Base-by-base conservation (phyloP, 371 early-diverging fungal genomes). In the Caulochytrium protostelioides region DNA sequence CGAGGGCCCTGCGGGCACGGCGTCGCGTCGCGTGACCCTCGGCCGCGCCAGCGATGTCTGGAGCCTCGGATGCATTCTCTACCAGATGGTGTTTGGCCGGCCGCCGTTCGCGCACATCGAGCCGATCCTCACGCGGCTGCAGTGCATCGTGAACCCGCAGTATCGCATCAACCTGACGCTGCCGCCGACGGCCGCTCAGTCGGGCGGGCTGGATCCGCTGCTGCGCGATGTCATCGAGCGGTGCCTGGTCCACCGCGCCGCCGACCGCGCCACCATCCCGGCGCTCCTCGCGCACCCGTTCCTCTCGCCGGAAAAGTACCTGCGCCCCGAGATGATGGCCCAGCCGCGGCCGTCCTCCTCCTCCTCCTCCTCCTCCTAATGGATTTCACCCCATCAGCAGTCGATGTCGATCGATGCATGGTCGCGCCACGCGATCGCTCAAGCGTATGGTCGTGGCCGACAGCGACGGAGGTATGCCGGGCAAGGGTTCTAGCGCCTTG, bases 1-100 rank as follows among this genome's bases (percentile, higher is more conserved):
- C 2, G 52, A 51, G 10, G 7, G 26, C 35, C 32, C 24, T 46
- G 22, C 12, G 47, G 19, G 12, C 47, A 45, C n/a, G 38, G 43
- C 5, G 9, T 34, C 6, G 6, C 17, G 7, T 10, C 14, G 2
- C 6, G 24, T 22, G 15, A 50, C 70, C 53, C 46, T 75, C 16
- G 79, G 83, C 2, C 56, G 65, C 8, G 49, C 79, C 0, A 66
- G 79, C 39, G 99, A 98, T 52, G 78, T 98, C 1, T 98, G 99
- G 99, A 84, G 91, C 2, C 54, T 97, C 6, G 99, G 97, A 1
- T 84, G 86, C 35, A 97, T 98, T 25, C 52, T 98, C 6, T 98
- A 97, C 52, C 83, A 89, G 44, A 76, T 98, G 74, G 72, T 85
- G 4, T 92, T 87, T 49, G 86, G 85, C 0, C 56, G 59, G 13